Conservation (phyloP, 305 asterid species). For the Rubia balearica region DNA sequence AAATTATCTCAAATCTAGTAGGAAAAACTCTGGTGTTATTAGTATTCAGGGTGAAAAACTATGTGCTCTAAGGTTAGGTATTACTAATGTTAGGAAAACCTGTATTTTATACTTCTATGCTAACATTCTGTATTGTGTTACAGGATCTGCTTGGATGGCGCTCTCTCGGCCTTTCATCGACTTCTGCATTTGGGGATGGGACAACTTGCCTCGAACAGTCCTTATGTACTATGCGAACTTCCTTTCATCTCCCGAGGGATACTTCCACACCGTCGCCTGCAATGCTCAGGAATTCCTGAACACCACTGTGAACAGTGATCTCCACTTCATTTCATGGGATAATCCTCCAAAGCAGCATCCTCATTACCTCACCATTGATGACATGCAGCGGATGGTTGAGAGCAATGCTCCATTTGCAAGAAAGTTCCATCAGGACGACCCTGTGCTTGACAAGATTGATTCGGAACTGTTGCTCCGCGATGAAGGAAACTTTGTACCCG, state of each 20-base stretch:
- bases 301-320: constrained; percentile 91
- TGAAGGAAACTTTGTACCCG: constrained; percentile 68
- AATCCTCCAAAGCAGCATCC: constrained; percentile 99
- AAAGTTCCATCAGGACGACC: constrained; percentile 78
- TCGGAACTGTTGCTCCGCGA: constrained; percentile 62
- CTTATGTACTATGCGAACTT: constrained; percentile 97
- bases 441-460: constrained; percentile 70
- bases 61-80: background rate
- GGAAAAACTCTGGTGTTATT: background rate
- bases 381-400: constrained; percentile 82
- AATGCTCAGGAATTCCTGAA: constrained; percentile 74
- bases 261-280: constrained; percentile 88
- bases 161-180: constrained; percentile 87
- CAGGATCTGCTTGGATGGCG: constrained; percentile 99
- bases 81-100: background rate
- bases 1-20: background rate
- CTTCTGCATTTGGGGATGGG: constrained; percentile 98
- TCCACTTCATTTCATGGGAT: constrained; percentile 97
- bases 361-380: constrained; percentile 59
- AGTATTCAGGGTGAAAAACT: too few species aligned
- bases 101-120: background rate
- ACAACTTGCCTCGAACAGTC: constrained; percentile 85
- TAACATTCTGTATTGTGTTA: constrained; percentile 10
- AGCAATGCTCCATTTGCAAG: constrained; percentile 94
- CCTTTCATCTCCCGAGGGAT: constrained; percentile 95